Evolutionary conservation across 805 yeast genomes (phyloP).

Genomic region (Blastobotrys attinorum): DNA sequence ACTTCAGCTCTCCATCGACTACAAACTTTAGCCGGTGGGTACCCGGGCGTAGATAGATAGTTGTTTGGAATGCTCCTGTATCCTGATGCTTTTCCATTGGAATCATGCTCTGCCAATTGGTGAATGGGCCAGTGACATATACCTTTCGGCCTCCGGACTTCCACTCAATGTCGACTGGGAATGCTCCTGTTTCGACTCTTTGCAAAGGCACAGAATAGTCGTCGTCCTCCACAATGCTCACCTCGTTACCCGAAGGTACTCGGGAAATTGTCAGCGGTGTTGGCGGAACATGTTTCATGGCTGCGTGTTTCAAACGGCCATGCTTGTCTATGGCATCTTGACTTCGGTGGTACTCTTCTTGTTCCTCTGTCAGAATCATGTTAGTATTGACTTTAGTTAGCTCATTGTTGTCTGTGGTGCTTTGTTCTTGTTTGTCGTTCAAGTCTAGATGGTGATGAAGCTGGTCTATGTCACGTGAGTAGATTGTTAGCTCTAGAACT

Average conservation of each 20-base stretch:
- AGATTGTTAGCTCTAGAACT: too few species aligned
- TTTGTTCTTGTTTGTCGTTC: too few species aligned
- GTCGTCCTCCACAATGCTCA: background rate
- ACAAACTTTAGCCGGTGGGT: constrained; percentile 85
- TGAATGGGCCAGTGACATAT: constrained; percentile 85
- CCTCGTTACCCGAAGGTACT: background rate
- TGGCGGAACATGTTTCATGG: background rate
- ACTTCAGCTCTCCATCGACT: constrained; percentile 79
- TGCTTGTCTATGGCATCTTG: too few species aligned
- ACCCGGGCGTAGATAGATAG: constrained; percentile 49
- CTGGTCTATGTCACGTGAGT: too few species aligned
- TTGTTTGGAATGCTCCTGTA: background rate
- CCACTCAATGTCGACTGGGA: constrained; percentile 2
- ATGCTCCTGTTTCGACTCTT: background rate
- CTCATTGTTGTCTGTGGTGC: too few species aligned
- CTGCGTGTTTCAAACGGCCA: background rate
- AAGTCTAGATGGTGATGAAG: too few species aligned
- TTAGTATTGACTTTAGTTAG: background rate
- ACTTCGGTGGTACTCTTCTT: background rate
- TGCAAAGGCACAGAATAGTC: background rate
- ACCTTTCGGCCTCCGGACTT: constrained; percentile 57
- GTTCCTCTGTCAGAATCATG: background rate
- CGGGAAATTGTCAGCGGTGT: background rate
- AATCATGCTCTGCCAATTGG: constrained; percentile 92
- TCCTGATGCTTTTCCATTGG: constrained; percentile 36